phyloP scores from a whole-genome alignment of 352 stramenopile genomes.

The Pythium inflatum region DNA sequence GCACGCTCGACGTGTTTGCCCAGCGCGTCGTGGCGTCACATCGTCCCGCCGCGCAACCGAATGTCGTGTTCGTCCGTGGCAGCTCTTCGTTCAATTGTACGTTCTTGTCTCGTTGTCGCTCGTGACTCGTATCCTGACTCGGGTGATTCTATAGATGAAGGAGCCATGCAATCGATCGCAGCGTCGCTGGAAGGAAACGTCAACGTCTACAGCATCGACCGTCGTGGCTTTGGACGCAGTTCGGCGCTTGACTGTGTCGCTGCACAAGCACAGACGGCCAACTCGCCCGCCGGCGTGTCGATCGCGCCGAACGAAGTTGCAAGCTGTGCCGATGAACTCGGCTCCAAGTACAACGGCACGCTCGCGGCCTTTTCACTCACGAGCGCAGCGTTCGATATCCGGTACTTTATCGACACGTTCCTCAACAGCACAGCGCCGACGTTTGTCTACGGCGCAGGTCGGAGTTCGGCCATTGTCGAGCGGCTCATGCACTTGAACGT shows the following conservation, averaged over 20 bases:
- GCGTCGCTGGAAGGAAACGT: slow-evolving; percentile 33
- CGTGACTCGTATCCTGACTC: neutral
- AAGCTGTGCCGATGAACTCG: slow-evolving; percentile 22
- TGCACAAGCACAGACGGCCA: slow-evolving; percentile 22
- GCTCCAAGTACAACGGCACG: slow-evolving; percentile 10
- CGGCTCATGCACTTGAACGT: slow-evolving; percentile 32
- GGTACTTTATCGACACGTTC: slow-evolving; percentile 24
- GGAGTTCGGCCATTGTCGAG: slow-evolving; percentile 24
- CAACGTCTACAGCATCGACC: slow-evolving; percentile 40
- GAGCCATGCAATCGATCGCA: slow-evolving; percentile 40
- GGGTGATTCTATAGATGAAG: slow-evolving; percentile 42
- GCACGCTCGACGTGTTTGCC: slow-evolving; percentile 35
- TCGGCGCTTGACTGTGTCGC: slow-evolving; percentile 31
- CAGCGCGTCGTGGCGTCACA: slow-evolving; percentile 28
- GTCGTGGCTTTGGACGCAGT: slow-evolving; percentile 35
- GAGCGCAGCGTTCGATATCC: slow-evolving; percentile 33
- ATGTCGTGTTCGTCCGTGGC: slow-evolving; percentile 6
- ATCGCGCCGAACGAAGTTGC: slow-evolving; percentile 28
- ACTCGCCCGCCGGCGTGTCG: slow-evolving; percentile 11
- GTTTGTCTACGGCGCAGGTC: slow-evolving; percentile 32
- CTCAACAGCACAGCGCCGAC: slow-evolving; percentile 5
- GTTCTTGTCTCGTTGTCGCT: neutral
- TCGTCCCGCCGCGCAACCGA: neutral
- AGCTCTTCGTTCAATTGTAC: slow-evolving; percentile 10
- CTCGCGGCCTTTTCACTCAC: slow-evolving; percentile 33